A percentile compares a stretch with the other conserved stretches of the same genome.
Conservation (phyloP, 345 rosid species). For the Euclidium syriacum region DNA sequence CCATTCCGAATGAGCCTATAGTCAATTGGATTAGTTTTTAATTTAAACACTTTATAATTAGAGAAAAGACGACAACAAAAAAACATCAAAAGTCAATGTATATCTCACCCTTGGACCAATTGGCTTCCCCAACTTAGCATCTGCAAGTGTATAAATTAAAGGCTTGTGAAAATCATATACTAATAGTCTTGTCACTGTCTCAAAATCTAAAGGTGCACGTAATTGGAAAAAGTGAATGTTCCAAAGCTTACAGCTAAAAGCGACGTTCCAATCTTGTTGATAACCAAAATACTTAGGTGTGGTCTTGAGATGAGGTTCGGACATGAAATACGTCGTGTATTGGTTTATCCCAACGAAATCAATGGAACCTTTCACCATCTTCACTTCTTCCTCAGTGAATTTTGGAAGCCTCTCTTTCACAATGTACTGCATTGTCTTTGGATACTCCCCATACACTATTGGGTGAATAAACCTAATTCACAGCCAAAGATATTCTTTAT, state of each 20-base stretch:
- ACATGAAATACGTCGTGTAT: constrained; percentile 74
- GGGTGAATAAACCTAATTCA: constrained; percentile 86
- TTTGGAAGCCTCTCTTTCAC: constrained; percentile 77
- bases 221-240: too few relatives aligned
- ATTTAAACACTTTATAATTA: neutral
- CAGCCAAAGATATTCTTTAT: neutral
- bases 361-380: constrained; percentile 86
- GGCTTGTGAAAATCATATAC: neutral
- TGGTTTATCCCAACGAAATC: constrained; percentile 94
- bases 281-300: constrained; percentile 56
- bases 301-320: constrained; percentile 44
- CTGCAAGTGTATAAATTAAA: constrained; percentile 33
- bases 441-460: constrained; percentile 84
- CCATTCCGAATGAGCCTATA: constrained; percentile 84
- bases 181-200: neutral
- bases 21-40: neutral
- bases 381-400: constrained; percentile 65
- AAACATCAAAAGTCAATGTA: neutral
- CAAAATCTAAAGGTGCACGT: neutral
- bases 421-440: constrained; percentile 75
- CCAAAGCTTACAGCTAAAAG: constrained; percentile 63
- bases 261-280: constrained; percentile 88
- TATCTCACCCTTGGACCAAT: constrained; percentile 70
- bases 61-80: neutral
- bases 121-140: constrained; percentile 54